phyloP scores from a whole-genome alignment of 805 yeast species.

The Nakazawaea ishiwadae region DNA sequence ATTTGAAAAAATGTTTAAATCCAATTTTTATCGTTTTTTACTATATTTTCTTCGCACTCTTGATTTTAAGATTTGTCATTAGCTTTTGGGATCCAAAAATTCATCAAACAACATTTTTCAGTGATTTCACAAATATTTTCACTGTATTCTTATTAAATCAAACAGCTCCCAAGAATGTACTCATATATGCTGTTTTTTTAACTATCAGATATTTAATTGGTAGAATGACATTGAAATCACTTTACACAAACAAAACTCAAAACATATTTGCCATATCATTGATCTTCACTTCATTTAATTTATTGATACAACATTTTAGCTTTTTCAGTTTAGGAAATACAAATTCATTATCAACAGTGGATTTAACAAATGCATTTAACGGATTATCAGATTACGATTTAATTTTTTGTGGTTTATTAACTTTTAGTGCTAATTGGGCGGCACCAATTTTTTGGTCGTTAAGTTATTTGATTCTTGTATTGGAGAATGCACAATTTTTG shows the following conservation, averaged over 20 bases:
- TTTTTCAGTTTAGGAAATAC: constrained; percentile 90
- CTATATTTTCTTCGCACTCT: constrained; percentile 22
- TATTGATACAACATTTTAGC: constrained; percentile 66
- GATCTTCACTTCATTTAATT: constrained; percentile 27
- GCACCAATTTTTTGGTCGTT: constrained; percentile 82
- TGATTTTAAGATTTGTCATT: constrained; percentile 27
- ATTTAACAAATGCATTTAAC: constrained; percentile 86
- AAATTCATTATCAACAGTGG: constrained; percentile 87
- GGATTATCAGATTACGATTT: constrained; percentile 74
- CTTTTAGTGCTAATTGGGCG: constrained; percentile 80
- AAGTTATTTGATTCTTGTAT: constrained; percentile 34
- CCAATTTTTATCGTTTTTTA: constrained; percentile 32
- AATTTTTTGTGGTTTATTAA: constrained; percentile 66
- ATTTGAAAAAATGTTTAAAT: constrained; percentile 25
- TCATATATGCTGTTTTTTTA: constrained; percentile 39
- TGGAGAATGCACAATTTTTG: constrained; percentile 26
- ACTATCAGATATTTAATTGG: constrained; percentile 20
- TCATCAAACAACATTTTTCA: constrained; percentile 19
- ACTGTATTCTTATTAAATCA: constrained; percentile 44
- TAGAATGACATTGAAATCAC: not conserved
- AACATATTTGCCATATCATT: constrained; percentile 15
- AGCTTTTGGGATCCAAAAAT: constrained; percentile 15
- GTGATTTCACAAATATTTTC: constrained; percentile 32
- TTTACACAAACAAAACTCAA: constrained; percentile 13
- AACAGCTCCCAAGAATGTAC: constrained; percentile 42